phyloP scores from a whole-genome alignment of 2,329 filamentous ascomycete species.

The Pseudogymnoascus sp. region DNA sequence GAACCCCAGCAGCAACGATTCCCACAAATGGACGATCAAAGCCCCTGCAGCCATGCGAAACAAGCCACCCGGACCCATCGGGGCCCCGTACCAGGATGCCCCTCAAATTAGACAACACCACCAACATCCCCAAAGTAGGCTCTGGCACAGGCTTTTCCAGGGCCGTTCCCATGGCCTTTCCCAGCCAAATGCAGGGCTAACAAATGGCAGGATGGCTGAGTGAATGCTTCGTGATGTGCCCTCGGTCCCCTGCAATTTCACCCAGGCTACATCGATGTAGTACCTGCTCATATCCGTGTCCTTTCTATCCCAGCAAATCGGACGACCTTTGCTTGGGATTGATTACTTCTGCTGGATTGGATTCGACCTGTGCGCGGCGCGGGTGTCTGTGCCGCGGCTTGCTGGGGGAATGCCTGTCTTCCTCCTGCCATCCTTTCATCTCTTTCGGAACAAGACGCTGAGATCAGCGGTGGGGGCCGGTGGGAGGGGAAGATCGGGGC shows the following conservation, averaged over 20 bases:
- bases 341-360: neutral
- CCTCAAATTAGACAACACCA: slow-evolving; percentile 4
- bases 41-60: slow-evolving; percentile 6
- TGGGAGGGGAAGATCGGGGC: neutral
- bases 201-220: neutral
- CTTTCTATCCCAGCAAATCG: neutral
- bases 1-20: neutral
- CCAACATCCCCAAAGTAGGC: neutral
- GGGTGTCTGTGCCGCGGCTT: neutral
- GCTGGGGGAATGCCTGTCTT: neutral
- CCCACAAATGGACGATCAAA: slow-evolving; percentile 1
- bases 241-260: neutral
- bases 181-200: neutral
- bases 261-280: neutral
- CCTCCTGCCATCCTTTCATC: neutral
- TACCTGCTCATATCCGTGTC: neutral
- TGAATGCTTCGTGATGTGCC: neutral
- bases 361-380: neutral
- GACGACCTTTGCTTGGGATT: slow-evolving; percentile 1
- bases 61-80: slow-evolving; percentile 5
- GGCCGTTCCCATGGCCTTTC: neutral
- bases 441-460: neutral
- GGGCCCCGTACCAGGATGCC: neutral
- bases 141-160: neutral
- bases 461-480: neutral